Evolutionary conservation across 2,329 filamentous ascomycete genomes (phyloP), one percentile per base, ranked within the genome.

Genomic region (Diplocarpon mali): DNA sequence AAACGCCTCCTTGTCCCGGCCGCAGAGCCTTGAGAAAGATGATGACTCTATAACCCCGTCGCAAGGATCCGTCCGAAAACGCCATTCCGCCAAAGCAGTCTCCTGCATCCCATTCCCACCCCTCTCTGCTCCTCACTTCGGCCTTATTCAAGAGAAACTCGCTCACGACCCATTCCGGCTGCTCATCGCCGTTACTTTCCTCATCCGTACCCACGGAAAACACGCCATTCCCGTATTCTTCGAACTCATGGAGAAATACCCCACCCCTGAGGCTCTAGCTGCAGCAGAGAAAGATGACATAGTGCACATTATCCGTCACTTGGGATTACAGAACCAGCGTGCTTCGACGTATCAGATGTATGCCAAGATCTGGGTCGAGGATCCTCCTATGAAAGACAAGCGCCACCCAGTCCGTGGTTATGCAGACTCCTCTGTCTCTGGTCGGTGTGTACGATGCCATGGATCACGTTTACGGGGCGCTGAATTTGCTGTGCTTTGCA

Each of bases 101-200:
- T 75, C 77, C 0, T 67, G 67, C 17, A 67, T 80, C 11, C 74
- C 75, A 2, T 85, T 90, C 52, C 84, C 86, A 0, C 73, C 79
- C 0, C 74, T 88, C 29, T 70, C 72, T 7, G 69, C 75, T 0
- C 59, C 69, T 0, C 62, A 58, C 5, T 95, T 94, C 59, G 88
- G 88, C 0, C 72, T 95, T 2, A 78, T 95, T 31, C 89, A 95
- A 61, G 89, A 95, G 60, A 74, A 80, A 51, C 74, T 94, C 13
- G 78, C 79, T 2, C 64, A 75, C 40, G 73, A 87, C 45, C 83
- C 88, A 0, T 95, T 93, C 62, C 80, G 79, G 52, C 74, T 95
- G 1, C 73, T 95, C 1, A 70, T 95, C 27, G 87, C 84, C 11
- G 80, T 88, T 5, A 87, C 85, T 0, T 89, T 95, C 56, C 76